Conservation (phyloP, 305 asterid species). For the Rubia tinctorum region DNA sequence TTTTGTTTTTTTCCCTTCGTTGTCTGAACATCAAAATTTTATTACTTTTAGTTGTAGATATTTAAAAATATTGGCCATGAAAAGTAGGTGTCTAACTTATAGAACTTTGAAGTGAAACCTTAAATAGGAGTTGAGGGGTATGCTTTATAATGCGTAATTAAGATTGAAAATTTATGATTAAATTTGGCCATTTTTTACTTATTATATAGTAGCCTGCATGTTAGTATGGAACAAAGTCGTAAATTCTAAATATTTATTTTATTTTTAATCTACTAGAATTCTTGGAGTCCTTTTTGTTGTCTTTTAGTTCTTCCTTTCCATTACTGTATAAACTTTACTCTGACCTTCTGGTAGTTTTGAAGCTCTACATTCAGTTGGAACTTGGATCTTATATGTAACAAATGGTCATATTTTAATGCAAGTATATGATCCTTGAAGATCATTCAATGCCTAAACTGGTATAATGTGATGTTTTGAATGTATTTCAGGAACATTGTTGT, state of each 20-base stretch:
- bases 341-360: background rate
- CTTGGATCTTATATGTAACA: background rate
- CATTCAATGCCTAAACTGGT: constrained; percentile 16
- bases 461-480: constrained; percentile 15
- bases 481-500: constrained; percentile 70
- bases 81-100: too few species aligned
- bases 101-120: too few species aligned
- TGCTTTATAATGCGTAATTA: too few species aligned
- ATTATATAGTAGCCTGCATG: background rate
- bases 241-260: background rate
- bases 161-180: background rate
- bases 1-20: too few species aligned
- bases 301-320: background rate
- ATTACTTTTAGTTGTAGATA: too few species aligned
- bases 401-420: background rate
- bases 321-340: background rate
- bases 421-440: background rate
- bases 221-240: background rate
- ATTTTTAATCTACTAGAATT: background rate
- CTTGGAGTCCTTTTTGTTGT: background rate
- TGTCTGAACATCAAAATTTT: too few species aligned
- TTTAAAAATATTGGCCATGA: too few species aligned
- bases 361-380: background rate
- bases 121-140: too few species aligned
- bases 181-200: background rate